phyloP scores from a whole-genome alignment of 306 rosid species.

The Macrotyloma uniflorum region DNA sequence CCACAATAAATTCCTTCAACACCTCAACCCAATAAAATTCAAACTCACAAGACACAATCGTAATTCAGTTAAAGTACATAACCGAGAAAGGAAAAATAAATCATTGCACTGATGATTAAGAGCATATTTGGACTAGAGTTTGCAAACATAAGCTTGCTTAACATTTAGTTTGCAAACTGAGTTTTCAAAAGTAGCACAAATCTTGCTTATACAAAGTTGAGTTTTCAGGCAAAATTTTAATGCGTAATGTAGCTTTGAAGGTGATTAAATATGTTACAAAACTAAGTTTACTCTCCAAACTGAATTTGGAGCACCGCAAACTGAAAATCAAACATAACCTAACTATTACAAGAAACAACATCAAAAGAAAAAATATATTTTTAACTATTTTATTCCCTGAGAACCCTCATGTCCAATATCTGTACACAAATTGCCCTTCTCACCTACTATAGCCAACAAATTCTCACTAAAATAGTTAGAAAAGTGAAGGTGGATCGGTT shows the following conservation, averaged over 20 bases:
- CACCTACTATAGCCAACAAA: neutral
- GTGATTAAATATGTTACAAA: no score
- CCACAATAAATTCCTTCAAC: neutral
- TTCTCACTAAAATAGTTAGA: neutral
- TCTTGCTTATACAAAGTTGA: neutral
- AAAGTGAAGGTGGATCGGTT: neutral
- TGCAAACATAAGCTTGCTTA: no score
- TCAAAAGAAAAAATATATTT: no score
- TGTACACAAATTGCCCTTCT: neutral
- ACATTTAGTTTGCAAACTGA: no score
- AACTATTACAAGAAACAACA: neutral
- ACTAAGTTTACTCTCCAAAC: no score
- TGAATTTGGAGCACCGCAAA: no score
- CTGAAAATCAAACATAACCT: no score
- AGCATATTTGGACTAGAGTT: no score
- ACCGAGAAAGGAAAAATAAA: neutral
- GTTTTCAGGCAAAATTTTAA: no score
- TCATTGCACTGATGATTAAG: neutral
- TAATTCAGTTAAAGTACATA: neutral
- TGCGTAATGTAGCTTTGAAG: no score
- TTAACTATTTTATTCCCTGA: neutral
- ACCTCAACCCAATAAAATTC: slow-evolving; percentile 9
- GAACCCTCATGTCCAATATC: neutral
- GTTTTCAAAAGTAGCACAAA: neutral
- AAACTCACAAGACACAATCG: neutral